Evolutionary conservation across 1,284 basidiomycete genomes (phyloP).

Genomic region (Ceratobasidium sp.): DNA sequence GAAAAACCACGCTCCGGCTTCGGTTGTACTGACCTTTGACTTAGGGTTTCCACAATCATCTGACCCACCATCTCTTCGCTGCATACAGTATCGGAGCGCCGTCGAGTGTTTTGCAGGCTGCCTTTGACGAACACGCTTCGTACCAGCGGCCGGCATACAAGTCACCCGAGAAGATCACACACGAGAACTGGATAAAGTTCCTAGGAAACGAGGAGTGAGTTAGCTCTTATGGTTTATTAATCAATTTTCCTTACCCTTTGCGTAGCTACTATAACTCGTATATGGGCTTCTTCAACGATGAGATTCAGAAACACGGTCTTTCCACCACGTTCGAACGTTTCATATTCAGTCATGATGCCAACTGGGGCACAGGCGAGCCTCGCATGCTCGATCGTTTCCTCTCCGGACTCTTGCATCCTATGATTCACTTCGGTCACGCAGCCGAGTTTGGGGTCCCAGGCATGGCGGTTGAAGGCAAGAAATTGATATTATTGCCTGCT

Average conservation of each 20-base stretch:
- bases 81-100: too few species aligned
- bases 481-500: too few species aligned
- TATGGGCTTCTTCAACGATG: too few species aligned
- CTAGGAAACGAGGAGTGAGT: conserved; percentile 45
- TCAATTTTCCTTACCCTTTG: neutral
- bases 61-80: too few species aligned
- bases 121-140: too few species aligned
- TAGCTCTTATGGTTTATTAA: neutral
- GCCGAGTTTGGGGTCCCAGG: conserved; percentile 56
- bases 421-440: conserved; percentile 63
- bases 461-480: conserved; percentile 71
- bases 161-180: too few species aligned
- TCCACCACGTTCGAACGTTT: conserved; percentile 66
- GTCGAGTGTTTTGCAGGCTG: too few species aligned
- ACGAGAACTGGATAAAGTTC: conserved; percentile 36
- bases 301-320: conserved; percentile 51
- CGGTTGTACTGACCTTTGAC: too few species aligned
- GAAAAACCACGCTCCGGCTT: too few species aligned
- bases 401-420: conserved; percentile 71
- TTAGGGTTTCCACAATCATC: too few species aligned
- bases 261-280: conserved; percentile 52
- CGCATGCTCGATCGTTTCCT: conserved; percentile 73
- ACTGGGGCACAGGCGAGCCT: conserved; percentile 60
- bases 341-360: conserved; percentile 68
- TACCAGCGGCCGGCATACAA: too few species aligned